phyloP scores from a whole-genome alignment of 371 early-diverging fungal genomes.

The Basidiobolus meristosporus region DNA sequence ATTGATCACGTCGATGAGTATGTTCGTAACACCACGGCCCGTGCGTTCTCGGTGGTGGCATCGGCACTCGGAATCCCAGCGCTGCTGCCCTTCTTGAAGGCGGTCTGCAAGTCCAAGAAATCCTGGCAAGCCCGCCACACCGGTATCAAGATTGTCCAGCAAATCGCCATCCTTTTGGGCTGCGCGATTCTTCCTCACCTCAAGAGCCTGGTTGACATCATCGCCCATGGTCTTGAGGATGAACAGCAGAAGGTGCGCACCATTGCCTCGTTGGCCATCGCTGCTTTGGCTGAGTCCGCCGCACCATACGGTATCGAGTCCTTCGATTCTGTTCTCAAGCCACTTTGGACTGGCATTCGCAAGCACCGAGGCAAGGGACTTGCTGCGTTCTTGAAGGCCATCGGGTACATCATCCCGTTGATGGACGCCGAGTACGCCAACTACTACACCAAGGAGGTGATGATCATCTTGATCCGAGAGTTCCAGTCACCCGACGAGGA shows the following conservation, averaged over 20 bases:
- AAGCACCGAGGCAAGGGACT: constrained; percentile 89
- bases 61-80: constrained; percentile 92
- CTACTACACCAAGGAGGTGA: constrained; percentile 81
- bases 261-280: constrained; percentile 83
- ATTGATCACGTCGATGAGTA: constrained; percentile 96
- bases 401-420: constrained; percentile 91
- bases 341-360: constrained; percentile 85
- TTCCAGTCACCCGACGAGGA: constrained; percentile 95
- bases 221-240: constrained; percentile 83
- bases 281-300: constrained; percentile 91
- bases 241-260: constrained; percentile 93
- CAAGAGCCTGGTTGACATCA: constrained; percentile 73
- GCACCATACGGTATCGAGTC: constrained; percentile 97
- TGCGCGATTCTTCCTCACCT: constrained; percentile 91
- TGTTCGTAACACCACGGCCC: constrained; percentile 93
- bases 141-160: constrained; percentile 92
- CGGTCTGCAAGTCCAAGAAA: constrained; percentile 86
- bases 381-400: constrained; percentile 94
- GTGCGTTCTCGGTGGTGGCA: constrained; percentile 94
- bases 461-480: constrained; percentile 82
- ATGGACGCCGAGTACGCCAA: constrained; percentile 92
- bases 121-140: constrained; percentile 98
- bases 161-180: constrained; percentile 85
- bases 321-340: constrained; percentile 76
- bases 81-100: constrained; percentile 84